Percentiles rank a stretch among this genome's conserved stretches.
Evolutionary conservation across 495 filamentous ascomycete species (phyloP).

Genomic region (Immersiella caudata): DNA sequence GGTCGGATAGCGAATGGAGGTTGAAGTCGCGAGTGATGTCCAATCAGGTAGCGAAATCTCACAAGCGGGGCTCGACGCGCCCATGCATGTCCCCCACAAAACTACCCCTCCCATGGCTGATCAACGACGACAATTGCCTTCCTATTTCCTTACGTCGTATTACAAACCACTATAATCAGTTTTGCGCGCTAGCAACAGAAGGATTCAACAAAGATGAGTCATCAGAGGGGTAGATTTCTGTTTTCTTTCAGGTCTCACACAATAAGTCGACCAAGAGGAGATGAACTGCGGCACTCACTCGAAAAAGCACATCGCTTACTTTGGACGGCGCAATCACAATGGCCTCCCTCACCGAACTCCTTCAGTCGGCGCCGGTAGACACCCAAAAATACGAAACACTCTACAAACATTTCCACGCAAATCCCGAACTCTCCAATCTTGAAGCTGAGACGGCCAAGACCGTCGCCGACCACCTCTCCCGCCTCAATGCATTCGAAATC

Average conservation of each 20-base stretch:
- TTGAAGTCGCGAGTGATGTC: too few species aligned
- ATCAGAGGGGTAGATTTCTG: neutral
- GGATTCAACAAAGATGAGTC: neutral
- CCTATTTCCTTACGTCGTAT: neutral
- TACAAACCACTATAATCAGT: neutral
- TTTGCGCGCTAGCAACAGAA: neutral
- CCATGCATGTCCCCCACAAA: too few species aligned
- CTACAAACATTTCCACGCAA: slow-evolving; percentile 51
- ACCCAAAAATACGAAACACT: slow-evolving; percentile 42
- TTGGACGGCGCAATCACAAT: too few species aligned
- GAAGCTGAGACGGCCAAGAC: slow-evolving; percentile 50
- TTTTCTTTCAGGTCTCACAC: neutral
- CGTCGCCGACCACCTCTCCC: slow-evolving; percentile 46
- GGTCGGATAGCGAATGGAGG: too few species aligned
- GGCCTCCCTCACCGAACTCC: slow-evolving; percentile 6
- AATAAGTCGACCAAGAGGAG: neutral
- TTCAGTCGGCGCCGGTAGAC: neutral
- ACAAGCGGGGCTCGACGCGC: too few species aligned
- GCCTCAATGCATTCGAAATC: slow-evolving; percentile 45
- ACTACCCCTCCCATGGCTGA: too few species aligned
- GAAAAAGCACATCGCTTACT: neutral
- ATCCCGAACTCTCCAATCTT: slow-evolving; percentile 57
- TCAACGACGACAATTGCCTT: too few species aligned
- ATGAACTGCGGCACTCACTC: neutral
- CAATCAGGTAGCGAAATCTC: too few species aligned